phyloP scores from a whole-genome alignment of 2,329 filamentous ascomycete genomes.

The Cadophora luteo-olivacea region DNA sequence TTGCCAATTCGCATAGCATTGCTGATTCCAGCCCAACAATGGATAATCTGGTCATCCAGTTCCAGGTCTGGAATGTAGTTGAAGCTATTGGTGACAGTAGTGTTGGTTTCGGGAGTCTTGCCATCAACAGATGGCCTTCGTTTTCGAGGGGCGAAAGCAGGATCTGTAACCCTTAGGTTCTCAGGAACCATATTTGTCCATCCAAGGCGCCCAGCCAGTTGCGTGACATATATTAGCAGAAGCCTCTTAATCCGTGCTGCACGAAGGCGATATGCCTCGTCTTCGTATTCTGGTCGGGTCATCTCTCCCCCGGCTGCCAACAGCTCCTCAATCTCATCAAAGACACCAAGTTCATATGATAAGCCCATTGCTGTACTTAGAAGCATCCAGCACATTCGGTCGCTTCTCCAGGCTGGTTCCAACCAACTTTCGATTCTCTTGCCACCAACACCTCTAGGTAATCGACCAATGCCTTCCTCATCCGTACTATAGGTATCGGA shows the following conservation, averaged over 20 bases:
- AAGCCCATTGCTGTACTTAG: conserved; percentile 89
- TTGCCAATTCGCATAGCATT: conserved; percentile 92
- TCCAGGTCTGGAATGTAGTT: conserved; percentile 72
- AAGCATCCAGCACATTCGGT: conserved; percentile 98
- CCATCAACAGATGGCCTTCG: conserved; percentile 54
- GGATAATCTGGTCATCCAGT: conserved; percentile 73
- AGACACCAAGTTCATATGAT: conserved; percentile 93
- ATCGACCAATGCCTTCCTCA: conserved; percentile 50
- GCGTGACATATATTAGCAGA: conserved; percentile 88
- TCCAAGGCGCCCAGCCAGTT: conserved; percentile 90
- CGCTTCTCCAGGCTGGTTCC: conserved; percentile 92
- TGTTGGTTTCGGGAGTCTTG: conserved; percentile 65
- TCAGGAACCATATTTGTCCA: conserved; percentile 93
- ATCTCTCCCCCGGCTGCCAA: conserved; percentile 64
- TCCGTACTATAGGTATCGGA: conserved; percentile 51
- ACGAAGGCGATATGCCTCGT: conserved; percentile 78
- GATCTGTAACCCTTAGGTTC: conserved; percentile 63
- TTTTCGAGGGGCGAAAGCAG: conserved; percentile 56
- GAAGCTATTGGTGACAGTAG: conserved; percentile 62
- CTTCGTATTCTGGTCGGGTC: conserved; percentile 70
- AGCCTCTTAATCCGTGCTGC: conserved; percentile 84
- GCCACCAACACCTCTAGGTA: conserved; percentile 70
- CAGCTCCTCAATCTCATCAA: conserved; percentile 84
- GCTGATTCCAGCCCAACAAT: conserved; percentile 94
- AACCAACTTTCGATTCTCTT: conserved; percentile 94